Evolutionary conservation across 345 rosid genomes (phyloP).

Genomic region (Aethionema arabicum): DNA sequence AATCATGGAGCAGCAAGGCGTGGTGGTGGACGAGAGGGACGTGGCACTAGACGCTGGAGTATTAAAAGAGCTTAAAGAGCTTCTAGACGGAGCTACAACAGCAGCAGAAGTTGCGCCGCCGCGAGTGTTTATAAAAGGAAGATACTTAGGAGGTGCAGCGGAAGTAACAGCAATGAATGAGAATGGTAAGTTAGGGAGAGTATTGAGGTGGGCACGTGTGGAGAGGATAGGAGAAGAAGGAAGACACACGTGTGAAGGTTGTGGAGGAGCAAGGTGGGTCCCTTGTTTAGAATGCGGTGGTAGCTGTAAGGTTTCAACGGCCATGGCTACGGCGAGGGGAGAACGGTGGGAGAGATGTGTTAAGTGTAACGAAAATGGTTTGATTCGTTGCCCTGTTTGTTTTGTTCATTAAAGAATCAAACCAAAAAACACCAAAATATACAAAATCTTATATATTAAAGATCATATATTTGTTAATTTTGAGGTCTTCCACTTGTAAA

Average conservation of each 20-base stretch:
- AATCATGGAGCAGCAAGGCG: slow-evolving; percentile 59
- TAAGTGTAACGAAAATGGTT: slow-evolving; percentile 83
- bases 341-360: slow-evolving; percentile 58
- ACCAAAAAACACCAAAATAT: too few relatives aligned
- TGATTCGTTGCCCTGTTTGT: slow-evolving; percentile 75
- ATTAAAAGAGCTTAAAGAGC: slow-evolving; percentile 57
- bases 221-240: slow-evolving; percentile 59
- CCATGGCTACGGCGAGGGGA: slow-evolving; percentile 38
- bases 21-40: slow-evolving; percentile 80
- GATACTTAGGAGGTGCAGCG: slow-evolving; percentile 78
- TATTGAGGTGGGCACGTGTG: slow-evolving; percentile 61
- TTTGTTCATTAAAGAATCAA: slow-evolving; percentile 7
- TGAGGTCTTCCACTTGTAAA: background rate
- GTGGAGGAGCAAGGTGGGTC: slow-evolving; percentile 88
- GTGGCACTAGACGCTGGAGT: slow-evolving; percentile 78
- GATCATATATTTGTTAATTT: too few relatives aligned
- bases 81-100: slow-evolving; percentile 45
- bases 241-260: slow-evolving; percentile 71
- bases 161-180: slow-evolving; percentile 71
- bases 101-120: slow-evolving; percentile 49
- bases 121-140: slow-evolving; percentile 77
- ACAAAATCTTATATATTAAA: too few relatives aligned
- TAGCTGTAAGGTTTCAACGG: slow-evolving; percentile 63
- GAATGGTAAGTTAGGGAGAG: slow-evolving; percentile 61
- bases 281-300: slow-evolving; percentile 91